These are phyloP conservation scores for Marchantia polymorpha DNA, from an alignment of 225 moss, liverwort and hornwort genomes.

Conservation along the genomic window DNA sequence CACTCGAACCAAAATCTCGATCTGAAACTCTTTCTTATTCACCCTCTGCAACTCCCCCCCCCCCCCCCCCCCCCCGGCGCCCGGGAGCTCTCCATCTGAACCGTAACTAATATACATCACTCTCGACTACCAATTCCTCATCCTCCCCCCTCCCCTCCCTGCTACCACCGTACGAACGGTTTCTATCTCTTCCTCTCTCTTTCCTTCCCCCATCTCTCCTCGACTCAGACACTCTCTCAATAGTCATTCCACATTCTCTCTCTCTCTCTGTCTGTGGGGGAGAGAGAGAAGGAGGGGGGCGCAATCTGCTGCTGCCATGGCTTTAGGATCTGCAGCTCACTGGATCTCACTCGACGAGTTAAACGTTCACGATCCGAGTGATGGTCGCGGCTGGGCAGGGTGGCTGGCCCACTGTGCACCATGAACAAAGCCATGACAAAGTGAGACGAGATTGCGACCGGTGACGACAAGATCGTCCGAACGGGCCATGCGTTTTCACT, in stretches of 20 bases:
- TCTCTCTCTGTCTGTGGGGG: too few relatives aligned
- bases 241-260: too few relatives aligned
- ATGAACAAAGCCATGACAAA: slow-evolving; percentile 2
- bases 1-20: background rate
- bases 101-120: background rate
- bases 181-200: background rate
- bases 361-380: background rate
- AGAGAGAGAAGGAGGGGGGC: too few relatives aligned
- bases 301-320: background rate
- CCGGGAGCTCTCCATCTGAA: background rate
- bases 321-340: background rate
- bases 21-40: background rate
- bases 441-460: background rate
- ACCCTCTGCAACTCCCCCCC: background rate
- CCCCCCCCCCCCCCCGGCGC: too few relatives aligned
- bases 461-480: background rate
- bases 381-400: background rate
- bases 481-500: background rate
- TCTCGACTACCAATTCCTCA: background rate
- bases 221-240: too few relatives aligned
- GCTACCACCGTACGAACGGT: background rate
- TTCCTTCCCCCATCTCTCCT: background rate
- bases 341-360: background rate
- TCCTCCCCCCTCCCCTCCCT: too few relatives aligned
- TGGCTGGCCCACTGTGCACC: background rate